These are phyloP conservation scores for Aureobasidium subglaciale DNA, from an alignment of 2,329 filamentous ascomycete species.

Conservation along the genomic window DNA sequence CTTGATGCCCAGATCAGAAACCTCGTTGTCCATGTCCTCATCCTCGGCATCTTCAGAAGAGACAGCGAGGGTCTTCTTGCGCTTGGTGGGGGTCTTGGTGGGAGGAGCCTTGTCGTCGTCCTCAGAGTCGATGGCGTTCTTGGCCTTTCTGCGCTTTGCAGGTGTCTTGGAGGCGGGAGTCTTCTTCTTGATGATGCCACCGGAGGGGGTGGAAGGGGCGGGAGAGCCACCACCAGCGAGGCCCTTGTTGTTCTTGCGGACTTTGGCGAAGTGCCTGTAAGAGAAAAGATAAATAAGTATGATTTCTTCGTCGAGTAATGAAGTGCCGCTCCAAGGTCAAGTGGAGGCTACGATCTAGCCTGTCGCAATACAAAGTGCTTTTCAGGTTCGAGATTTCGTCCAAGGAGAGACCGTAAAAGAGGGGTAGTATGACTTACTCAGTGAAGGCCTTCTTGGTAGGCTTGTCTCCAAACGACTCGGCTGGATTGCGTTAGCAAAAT, in stretches of 20 bases:
- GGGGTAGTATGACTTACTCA: too few species aligned
- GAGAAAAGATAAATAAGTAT: too few species aligned
- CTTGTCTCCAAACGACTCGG: conserved; percentile 1
- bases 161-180: neutral
- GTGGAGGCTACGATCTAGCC: too few species aligned
- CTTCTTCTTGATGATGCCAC: neutral
- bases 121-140: conserved; percentile 53
- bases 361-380: too few species aligned
- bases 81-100: neutral
- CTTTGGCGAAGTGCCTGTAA: conserved; percentile 18
- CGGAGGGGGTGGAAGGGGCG: neutral
- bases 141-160: conserved; percentile 24
- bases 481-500: conserved; percentile 4
- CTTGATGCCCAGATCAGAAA: conserved; percentile 43
- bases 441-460: conserved; percentile 17
- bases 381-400: too few species aligned
- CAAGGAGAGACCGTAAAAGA: too few species aligned
- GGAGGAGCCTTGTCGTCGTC: conserved; percentile 33
- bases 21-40: conserved; percentile 44
- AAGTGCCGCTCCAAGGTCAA: too few species aligned
- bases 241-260: conserved; percentile 12
- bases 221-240: neutral
- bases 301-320: too few species aligned
- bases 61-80: neutral
- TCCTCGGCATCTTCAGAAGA: conserved; percentile 34